Conservation (phyloP, 2,329 filamentous ascomycete genomes). For the Cladosporium austrohemisphaericum region DNA sequence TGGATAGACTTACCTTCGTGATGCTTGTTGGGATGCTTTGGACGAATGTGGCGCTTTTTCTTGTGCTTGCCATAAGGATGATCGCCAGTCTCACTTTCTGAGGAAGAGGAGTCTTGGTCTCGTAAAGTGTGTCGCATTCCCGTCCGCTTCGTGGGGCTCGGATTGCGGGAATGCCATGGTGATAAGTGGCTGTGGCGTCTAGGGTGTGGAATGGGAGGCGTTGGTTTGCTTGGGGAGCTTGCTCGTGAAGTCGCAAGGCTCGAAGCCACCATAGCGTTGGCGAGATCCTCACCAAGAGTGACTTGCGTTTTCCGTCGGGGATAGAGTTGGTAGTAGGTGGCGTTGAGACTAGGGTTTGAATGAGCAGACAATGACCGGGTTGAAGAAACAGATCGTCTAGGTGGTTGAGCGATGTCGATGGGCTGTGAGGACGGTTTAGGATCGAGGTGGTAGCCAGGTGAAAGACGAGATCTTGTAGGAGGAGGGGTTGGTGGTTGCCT, state of each 20-base stretch:
- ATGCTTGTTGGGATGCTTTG: slow-evolving; percentile 64
- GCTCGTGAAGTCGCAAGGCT: slow-evolving; percentile 59
- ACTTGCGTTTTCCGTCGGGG: slow-evolving; percentile 41
- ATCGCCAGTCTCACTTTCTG: slow-evolving; percentile 42
- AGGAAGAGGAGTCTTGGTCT: slow-evolving; percentile 39
- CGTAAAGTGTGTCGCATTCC: slow-evolving; percentile 65
- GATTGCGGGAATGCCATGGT: slow-evolving; percentile 30
- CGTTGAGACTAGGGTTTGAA: slow-evolving; percentile 28
- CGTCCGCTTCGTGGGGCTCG: slow-evolving; percentile 37
- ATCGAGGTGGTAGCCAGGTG: background rate
- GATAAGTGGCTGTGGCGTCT: slow-evolving; percentile 2
- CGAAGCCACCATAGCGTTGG: slow-evolving; percentile 71
- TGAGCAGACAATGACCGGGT: slow-evolving; percentile 21
- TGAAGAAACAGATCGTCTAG: background rate
- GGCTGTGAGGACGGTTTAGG: slow-evolving; percentile 23
- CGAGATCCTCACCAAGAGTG: slow-evolving; percentile 62
- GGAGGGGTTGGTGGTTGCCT: background rate
- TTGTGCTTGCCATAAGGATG: slow-evolving; percentile 50
- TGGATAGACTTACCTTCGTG: slow-evolving; percentile 55
- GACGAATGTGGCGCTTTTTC: slow-evolving; percentile 54
- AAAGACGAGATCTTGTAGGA: background rate
- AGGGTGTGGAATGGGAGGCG: slow-evolving; percentile 23
- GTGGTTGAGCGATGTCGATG: slow-evolving; percentile 15
- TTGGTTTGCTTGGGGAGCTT: slow-evolving; percentile 38
- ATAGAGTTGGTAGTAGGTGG: slow-evolving; percentile 33